Evolutionary conservation across 257 asterid genomes (phyloP).

Genomic region (Jasminum sambac): DNA sequence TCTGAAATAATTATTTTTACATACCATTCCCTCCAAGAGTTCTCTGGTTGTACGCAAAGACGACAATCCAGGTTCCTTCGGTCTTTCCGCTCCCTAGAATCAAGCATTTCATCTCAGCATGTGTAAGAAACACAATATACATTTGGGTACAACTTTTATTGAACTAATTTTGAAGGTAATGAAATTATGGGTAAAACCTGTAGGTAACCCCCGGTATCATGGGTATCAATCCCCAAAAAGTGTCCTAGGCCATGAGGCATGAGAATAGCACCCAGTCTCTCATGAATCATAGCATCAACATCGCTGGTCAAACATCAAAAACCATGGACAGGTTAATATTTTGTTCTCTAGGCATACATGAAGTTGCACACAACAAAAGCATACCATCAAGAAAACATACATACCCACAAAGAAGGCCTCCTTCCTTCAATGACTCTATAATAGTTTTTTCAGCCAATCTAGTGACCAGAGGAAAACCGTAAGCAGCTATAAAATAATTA

Average conservation of each 20-base stretch:
- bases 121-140: not conserved
- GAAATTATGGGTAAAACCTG: slow-evolving; percentile 49
- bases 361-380: slow-evolving; percentile 4
- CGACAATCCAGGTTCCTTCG: slow-evolving; percentile 76
- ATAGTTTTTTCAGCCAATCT: slow-evolving; percentile 81
- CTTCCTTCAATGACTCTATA: slow-evolving; percentile 71
- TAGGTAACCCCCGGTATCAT: slow-evolving; percentile 94
- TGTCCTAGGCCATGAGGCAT: slow-evolving; percentile 98
- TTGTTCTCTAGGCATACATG: slow-evolving; percentile 3
- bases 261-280: slow-evolving; percentile 84
- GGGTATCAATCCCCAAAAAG: slow-evolving; percentile 94
- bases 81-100: slow-evolving; percentile 85
- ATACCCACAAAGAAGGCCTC: slow-evolving; percentile 76
- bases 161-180: too few relatives aligned
- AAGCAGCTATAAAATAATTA: slow-evolving; percentile 16
- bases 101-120: not conserved
- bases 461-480: slow-evolving; percentile 28
- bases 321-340: slow-evolving; percentile 16
- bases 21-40: slow-evolving; percentile 90
- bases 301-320: slow-evolving; percentile 51
- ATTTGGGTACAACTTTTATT: too few relatives aligned
- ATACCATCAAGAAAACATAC: slow-evolving; percentile 19
- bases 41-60: slow-evolving; percentile 84
- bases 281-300: slow-evolving; percentile 70
- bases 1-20: slow-evolving; percentile 20